Base-by-base conservation (phyloP, 805 yeast genomes). In the Metschnikowia vanudenii region DNA sequence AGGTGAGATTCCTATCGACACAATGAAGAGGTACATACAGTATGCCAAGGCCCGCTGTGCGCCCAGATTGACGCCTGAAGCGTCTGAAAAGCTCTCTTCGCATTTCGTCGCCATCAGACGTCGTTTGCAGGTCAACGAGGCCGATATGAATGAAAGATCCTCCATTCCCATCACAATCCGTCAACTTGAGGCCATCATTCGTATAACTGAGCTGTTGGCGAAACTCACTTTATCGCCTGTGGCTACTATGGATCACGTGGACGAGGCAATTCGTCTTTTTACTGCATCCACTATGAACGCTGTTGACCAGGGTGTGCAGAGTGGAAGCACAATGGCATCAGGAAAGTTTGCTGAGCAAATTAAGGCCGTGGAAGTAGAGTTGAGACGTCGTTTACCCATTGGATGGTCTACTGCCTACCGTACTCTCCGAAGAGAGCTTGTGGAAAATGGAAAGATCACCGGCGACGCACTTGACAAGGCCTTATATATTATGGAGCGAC, bases 201-300 rank as follows among this genome's bases (percentile, higher is more conserved):
- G 99, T 72, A 94, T 94, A 45, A 81, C 97, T 1, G 99, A 94
- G 69, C 80, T 96, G 0, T 71, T 94, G 46, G 99, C 99, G 7
- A 94, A 94, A 65, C 65, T 94, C 48, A 83, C 84, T 46, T 71
- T 94, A 46, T 76, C 85, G 12, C 92, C 97, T 1, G 76, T 89
- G 14, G 98, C 97, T 3, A 78, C 81, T 8, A 94, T 82, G 57
- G 84, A 80, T 53, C 98, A 94, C 62, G 99, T 94, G 24, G 92
- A 88, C 58, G 99, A 94, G 63, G 97, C 98, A 0, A 88, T 94
- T 51, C 73, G 99, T 59, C 72, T 94, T 51, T 94, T 94, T 68
- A 88, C 88, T 50, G 97, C 99, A 0, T 94, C 99, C 1, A 94
- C 99, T 0, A 90, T 94, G 95, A 91, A 91, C 62, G 99, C 99